Evolutionary conservation across 1,284 basidiomycete species (phyloP), one percentile per base, ranked within the genome.

Genomic region (Ustilago shanxiensis): DNA sequence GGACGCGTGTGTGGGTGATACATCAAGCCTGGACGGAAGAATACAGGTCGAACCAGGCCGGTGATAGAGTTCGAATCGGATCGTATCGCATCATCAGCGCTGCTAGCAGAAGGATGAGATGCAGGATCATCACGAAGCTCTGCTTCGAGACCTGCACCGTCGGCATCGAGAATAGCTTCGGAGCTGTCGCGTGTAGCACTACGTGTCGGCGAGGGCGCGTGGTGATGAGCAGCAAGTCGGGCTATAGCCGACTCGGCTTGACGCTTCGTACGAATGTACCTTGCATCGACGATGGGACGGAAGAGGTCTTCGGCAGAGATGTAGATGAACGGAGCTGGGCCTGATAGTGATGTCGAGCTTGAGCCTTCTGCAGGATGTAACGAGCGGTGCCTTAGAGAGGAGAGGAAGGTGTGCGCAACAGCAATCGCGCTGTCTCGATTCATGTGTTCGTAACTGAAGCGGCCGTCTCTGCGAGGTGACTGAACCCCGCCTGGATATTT

Each of bases 1-100:
- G 97, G 96, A 37, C 95, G 91, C 71, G 92, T 89, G 86, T 98
- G 95, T 6, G 96, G 93, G 84, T 98, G 95, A 87, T 98, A 98
- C 85, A 99, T 94, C 60, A 99, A 88, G 72, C 95, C 95, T 93
- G 67, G 79, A 11, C 71, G 69, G 18, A 80, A 22, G 18, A 72
- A 74, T 24, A 77, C 63, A 11, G 75, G 71, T 24, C 78, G 69
- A 2, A 78, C 64, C 3, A 70, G 55, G 10, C 57, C 44, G 1
- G 35, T 53, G 4, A n/a, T 8, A 4, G 45, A 14, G 7, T 47
- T 44, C 29, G 62, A 45, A 1, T 72, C 49, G 8, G 54, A 7
- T 7, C 16, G 26, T 13, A 28, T 5, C 13, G 53, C 49, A 0
- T 22, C 49, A n/a, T 44, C 41, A 11, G 41, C 18, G 41, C 20